Conservation (phyloP, 2,329 filamentous ascomycete species). For the Monilinia laxa region DNA sequence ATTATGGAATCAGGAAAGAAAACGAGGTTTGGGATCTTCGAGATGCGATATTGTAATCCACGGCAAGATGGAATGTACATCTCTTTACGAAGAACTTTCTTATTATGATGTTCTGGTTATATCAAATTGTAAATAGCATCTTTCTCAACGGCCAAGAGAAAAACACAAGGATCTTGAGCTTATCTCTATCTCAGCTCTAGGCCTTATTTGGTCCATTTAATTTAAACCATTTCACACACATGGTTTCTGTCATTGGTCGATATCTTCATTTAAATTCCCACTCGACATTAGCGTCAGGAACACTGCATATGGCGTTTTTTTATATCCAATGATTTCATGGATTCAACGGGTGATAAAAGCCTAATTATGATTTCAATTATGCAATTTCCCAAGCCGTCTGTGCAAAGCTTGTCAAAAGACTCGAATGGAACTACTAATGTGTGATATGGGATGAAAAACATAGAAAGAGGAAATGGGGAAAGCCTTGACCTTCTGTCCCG, state of each 20-base stretch:
- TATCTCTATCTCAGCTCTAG: conserved; percentile 8
- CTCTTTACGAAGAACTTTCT: conserved; percentile 7
- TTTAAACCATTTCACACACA: conserved; percentile 8
- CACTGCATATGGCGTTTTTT: conserved; percentile 6
- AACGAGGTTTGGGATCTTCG: neutral
- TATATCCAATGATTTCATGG: conserved; percentile 3
- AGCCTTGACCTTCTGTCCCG: conserved; percentile 12
- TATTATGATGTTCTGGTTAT: neutral
- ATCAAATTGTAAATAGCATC: too few relatives aligned
- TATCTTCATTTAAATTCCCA: conserved; percentile 17
- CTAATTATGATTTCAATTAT: conserved; percentile 11
- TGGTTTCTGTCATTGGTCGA: conserved; percentile 19
- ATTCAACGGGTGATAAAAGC: conserved; percentile 6
- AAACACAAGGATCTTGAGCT: conserved; percentile 12
- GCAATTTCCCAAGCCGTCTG: conserved; percentile 19
- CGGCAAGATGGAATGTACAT: neutral
- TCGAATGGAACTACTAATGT: neutral
- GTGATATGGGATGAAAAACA: neutral
- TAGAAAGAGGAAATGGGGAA: conserved; percentile 11
- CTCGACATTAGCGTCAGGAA: conserved; percentile 30
- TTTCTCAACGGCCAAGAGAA: neutral
- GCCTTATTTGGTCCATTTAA: conserved; percentile 15
- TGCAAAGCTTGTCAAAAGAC: conserved; percentile 6
- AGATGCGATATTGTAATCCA: too few relatives aligned
- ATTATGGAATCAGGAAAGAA: neutral